Evolutionary conservation across 257 asterid species (phyloP).

Genomic region (Solanum rostratum): DNA sequence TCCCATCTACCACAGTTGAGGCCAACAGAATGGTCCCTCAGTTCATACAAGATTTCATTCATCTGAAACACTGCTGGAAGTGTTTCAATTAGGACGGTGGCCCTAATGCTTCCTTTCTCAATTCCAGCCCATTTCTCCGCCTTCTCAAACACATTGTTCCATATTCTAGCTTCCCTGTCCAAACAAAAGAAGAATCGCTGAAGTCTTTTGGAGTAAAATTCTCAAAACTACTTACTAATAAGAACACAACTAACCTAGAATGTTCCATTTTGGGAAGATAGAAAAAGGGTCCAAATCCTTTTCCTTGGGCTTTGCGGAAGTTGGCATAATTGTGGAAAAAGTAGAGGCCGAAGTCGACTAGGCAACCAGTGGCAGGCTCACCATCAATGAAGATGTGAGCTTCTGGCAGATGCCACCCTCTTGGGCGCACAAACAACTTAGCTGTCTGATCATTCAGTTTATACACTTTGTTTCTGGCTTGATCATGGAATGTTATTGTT

Average conservation of each 20-base stretch:
- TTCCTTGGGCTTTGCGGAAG: constrained; percentile 59
- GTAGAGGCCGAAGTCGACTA: constrained; percentile 87
- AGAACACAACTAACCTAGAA: constrained; percentile 35
- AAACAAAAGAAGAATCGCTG: not conserved
- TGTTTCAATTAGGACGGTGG: constrained; percentile 86
- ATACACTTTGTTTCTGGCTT: constrained; percentile 61
- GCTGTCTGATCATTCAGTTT: constrained; percentile 68
- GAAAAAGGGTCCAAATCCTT: constrained; percentile 84
- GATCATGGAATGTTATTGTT: constrained; percentile 65
- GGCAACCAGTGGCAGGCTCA: too few species aligned
- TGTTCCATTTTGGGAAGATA: constrained; percentile 97
- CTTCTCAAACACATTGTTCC: constrained; percentile 70
- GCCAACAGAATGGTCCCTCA: constrained; percentile 76
- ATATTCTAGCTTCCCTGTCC: constrained; percentile 83
- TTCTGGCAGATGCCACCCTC: constrained; percentile 98
- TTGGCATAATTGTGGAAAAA: constrained; percentile 62
- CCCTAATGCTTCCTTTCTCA: constrained; percentile 83
- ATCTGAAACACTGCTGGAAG: constrained; percentile 96
- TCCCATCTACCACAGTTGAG: constrained; percentile 98
- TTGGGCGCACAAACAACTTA: constrained; percentile 91
- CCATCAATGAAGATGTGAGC: constrained; percentile 80
- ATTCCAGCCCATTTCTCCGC: constrained; percentile 69
- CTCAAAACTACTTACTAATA: not conserved
- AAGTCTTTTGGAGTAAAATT: not conserved
- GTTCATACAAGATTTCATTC: constrained; percentile 80